phyloP scores from a whole-genome alignment of 2,329 filamentous ascomycete genomes.

The Didymella glomerata region DNA sequence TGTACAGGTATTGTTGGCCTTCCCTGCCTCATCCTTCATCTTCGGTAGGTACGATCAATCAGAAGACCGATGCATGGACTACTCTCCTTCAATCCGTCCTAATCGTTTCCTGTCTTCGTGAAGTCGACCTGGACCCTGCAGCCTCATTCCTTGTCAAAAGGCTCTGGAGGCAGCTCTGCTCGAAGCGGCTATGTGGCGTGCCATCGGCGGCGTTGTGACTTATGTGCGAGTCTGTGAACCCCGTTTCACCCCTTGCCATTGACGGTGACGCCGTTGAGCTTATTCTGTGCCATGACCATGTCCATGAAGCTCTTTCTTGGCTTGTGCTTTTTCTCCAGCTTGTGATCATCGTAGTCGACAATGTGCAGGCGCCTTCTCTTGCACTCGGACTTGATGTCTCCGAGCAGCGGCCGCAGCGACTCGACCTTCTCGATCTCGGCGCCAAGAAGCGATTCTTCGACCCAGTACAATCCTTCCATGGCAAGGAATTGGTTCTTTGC shows the following conservation, averaged over 20 bases:
- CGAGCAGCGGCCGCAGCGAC: conserved; percentile 38
- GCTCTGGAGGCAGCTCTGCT: not conserved
- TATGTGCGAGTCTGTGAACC: not conserved
- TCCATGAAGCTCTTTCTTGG: conserved; percentile 51
- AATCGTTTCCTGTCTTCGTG: conserved; percentile 49
- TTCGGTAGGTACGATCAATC: conserved; percentile 10
- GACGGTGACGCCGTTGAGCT: conserved; percentile 33
- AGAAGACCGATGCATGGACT: conserved; percentile 19
- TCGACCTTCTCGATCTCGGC: conserved; percentile 44
- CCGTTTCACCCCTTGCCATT: conserved; percentile 37
- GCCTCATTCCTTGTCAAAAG: not conserved
- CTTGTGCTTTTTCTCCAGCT: conserved; percentile 38
- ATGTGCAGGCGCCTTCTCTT: conserved; percentile 41
- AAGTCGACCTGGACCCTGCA: conserved; percentile 4
- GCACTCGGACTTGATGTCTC: conserved; percentile 40
- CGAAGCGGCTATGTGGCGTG: not conserved
- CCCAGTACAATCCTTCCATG: conserved; percentile 52
- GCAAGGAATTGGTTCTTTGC: conserved; percentile 47
- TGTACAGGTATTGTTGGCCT: conserved; percentile 12
- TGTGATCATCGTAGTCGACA: conserved; percentile 27
- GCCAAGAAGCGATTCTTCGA: conserved; percentile 42
- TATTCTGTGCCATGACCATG: conserved; percentile 39
- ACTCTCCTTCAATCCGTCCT: conserved; percentile 40
- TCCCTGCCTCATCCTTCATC: not conserved
- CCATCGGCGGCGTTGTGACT: not conserved